A percentile compares a stretch with the other conserved stretches of the same genome.
These are phyloP conservation scores for Penicillium coprophilum DNA, from an alignment of 495 filamentous ascomycete species.

Conservation along the genomic window DNA sequence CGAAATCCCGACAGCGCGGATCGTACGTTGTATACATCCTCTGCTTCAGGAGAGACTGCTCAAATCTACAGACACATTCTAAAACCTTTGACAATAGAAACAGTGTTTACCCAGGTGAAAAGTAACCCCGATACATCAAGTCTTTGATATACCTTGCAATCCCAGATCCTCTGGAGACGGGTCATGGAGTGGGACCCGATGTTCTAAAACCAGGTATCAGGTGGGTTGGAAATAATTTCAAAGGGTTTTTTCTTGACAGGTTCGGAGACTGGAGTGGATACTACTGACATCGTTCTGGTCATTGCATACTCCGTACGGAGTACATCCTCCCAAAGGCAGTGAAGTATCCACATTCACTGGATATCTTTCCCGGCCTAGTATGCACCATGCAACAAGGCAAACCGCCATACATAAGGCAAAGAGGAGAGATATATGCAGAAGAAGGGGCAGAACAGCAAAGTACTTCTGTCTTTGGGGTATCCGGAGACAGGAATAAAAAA, in stretches of 20 bases:
- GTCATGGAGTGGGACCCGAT: not conserved
- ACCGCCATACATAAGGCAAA: not conserved
- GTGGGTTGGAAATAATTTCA: conserved; percentile 10
- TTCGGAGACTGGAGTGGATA: conserved; percentile 1
- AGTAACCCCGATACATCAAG: too few species aligned
- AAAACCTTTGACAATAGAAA: too few species aligned
- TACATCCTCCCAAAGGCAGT: conserved; percentile 3
- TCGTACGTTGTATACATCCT: conserved; percentile 7
- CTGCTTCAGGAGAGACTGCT: too few species aligned
- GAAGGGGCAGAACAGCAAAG: not conserved
- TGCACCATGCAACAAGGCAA: not conserved
- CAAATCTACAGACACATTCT: too few species aligned
- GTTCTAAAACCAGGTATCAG: not conserved
- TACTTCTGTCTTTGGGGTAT: conserved; percentile 7
- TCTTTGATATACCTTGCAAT: not conserved
- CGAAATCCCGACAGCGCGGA: conserved; percentile 35
- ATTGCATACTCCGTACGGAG: not conserved
- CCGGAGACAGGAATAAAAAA: not conserved
- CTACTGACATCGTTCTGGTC: not conserved
- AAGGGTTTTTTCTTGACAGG: conserved; percentile 9
- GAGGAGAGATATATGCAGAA: not conserved
- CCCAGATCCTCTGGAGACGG: too few species aligned
- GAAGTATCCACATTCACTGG: conserved; percentile 12
- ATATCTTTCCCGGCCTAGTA: conserved; percentile 16
- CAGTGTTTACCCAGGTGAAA: too few species aligned